phyloP scores from a whole-genome alignment of 2,329 filamentous ascomycete genomes.

The Fusarium albosuccineum region DNA sequence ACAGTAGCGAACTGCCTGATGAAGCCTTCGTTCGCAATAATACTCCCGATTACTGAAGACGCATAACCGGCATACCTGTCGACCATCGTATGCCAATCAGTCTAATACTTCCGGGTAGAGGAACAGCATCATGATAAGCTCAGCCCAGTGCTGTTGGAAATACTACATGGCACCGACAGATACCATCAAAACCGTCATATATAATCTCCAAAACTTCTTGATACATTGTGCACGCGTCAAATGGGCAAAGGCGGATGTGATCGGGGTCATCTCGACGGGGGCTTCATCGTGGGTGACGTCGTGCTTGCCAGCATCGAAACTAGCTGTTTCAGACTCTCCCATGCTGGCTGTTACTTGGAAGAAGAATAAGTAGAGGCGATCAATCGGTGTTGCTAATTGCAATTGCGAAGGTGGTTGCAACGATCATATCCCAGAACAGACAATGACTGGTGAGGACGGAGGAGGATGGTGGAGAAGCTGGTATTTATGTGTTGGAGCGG shows the following conservation, averaged over 20 bases:
- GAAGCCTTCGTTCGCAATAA: constrained; percentile 12
- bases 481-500: no score
- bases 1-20: constrained; percentile 10
- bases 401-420: no score
- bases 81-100: neutral
- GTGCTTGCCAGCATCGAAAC: neutral
- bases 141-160: no score
- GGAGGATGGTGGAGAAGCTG: no score
- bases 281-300: neutral
- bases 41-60: constrained; percentile 4
- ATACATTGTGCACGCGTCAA: constrained; percentile 3
- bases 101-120: no score
- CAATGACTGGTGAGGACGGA: no score
- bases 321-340: no score
- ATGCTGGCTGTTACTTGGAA: no score
- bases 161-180: constrained; percentile 8
- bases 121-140: no score
- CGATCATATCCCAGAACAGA: no score
- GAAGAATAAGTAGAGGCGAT: no score
- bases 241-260: constrained; percentile 1
- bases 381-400: no score
- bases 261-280: neutral
- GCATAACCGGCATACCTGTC: constrained; percentile 4
- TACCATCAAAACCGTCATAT: neutral
- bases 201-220: constrained; percentile 10